phyloP scores from a whole-genome alignment of 257 asterid genomes.

The Solanum sparsipilum region DNA sequence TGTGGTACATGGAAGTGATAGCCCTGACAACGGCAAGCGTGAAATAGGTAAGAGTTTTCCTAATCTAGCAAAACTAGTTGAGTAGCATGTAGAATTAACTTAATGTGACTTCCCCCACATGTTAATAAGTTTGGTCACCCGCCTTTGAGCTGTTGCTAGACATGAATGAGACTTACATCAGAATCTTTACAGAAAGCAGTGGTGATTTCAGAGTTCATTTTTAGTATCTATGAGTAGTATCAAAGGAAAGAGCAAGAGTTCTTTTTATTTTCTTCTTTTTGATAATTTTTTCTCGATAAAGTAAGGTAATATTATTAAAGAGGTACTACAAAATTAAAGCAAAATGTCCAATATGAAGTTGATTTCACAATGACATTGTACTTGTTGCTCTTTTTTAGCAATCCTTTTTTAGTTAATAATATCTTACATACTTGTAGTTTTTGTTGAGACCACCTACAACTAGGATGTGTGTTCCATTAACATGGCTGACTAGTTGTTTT shows the following conservation, averaged over 20 bases:
- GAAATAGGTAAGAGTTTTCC: conserved; percentile 51
- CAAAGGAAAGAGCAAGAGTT: not conserved
- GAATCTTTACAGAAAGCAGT: not conserved
- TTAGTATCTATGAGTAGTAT: not conserved
- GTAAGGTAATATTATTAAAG: not conserved
- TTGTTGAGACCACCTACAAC: not conserved
- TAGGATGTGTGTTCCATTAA: not conserved
- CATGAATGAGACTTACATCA: not conserved
- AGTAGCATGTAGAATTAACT: not conserved
- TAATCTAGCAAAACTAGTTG: not conserved
- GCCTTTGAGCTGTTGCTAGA: not conserved
- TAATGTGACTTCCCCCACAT: not conserved
- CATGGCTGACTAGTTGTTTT: not conserved
- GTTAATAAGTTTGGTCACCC: not conserved
- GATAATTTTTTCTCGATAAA: not conserved
- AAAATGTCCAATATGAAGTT: not conserved
- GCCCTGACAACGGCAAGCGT: conserved; percentile 79
- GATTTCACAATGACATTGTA: not conserved
- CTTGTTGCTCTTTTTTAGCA: not conserved
- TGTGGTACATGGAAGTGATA: conserved; percentile 95
- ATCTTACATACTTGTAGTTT: not conserved
- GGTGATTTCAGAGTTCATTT: not conserved
- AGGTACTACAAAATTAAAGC: not conserved
- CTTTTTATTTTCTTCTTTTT: not conserved
- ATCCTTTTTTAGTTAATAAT: not conserved